Conservation (phyloP, 306 rosid species). For the Lablab purpureus region DNA sequence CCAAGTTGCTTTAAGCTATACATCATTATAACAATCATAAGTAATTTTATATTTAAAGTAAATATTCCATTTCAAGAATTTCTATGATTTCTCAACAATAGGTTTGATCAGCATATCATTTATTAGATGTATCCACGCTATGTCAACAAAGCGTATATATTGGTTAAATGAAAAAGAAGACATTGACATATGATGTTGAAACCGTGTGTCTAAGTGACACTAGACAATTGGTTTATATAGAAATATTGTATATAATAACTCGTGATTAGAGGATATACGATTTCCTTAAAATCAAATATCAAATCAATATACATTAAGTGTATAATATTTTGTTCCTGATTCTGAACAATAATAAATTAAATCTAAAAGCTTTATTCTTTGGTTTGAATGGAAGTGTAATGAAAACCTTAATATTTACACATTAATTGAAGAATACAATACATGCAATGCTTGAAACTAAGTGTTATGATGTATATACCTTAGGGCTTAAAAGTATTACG, state of each 20-base stretch:
- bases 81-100: slow-evolving; percentile 20
- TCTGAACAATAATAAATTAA: not conserved
- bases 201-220: no score
- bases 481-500: not conserved
- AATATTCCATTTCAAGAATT: slow-evolving; percentile 30
- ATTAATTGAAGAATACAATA: slow-evolving; percentile 4
- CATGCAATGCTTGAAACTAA: not conserved
- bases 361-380: not conserved
- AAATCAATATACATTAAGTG: no score
- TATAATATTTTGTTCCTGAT: no score
- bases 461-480: not conserved
- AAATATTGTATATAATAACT: no score
- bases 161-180: no score
- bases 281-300: no score
- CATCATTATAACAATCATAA: slow-evolving; percentile 5
- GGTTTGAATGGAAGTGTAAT: not conserved
- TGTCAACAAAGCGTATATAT: not conserved
- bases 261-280: no score
- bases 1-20: slow-evolving; percentile 31
- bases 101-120: slow-evolving; percentile 8
- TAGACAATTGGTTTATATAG: no score
- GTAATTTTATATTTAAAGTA: slow-evolving; percentile 24
- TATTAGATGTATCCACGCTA: slow-evolving; percentile 8
- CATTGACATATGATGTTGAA: no score
- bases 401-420: not conserved